Evolutionary conservation across 257 asterid genomes (phyloP).

Genomic region (Parsonsia alboflavescens): DNA sequence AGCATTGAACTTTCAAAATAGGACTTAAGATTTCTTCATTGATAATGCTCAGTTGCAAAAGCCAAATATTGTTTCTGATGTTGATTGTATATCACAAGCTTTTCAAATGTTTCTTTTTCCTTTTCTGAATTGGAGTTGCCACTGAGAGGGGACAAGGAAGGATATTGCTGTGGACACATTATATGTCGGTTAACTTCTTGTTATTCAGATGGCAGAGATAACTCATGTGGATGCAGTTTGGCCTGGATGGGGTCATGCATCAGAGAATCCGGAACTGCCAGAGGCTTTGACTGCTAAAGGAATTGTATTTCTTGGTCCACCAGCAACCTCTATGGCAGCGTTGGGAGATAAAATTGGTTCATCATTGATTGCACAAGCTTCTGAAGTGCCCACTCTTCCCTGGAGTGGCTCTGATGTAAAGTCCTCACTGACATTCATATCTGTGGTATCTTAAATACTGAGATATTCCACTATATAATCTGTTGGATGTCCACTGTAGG

Average conservation of each 20-base stretch:
- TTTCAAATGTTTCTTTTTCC: background rate
- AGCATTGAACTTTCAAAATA: background rate
- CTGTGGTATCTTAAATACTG: conserved; percentile 9
- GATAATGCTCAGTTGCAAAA: background rate
- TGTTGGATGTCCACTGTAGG: conserved; percentile 38
- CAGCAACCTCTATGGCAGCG: conserved; percentile 89
- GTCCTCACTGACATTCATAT: conserved; percentile 16
- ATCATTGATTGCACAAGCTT: conserved; percentile 96
- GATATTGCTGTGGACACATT: background rate
- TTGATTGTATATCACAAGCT: background rate
- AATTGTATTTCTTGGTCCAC: conserved; percentile 89
- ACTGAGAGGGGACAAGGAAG: background rate
- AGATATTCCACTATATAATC: conserved; percentile 15
- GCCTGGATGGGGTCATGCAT: conserved; percentile 99
- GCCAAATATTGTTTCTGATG: conserved; percentile 4
- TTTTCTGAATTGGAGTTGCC: background rate
- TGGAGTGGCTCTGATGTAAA: conserved; percentile 99
- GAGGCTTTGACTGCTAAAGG: conserved; percentile 84
- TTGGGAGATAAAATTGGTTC: conserved; percentile 98
- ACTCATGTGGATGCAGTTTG: conserved; percentile 97
- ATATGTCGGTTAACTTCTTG: conserved; percentile 1
- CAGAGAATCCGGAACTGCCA: conserved; percentile 97
- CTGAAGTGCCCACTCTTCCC: conserved; percentile 96
- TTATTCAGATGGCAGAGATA: conserved; percentile 89
- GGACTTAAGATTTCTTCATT: background rate